Conservation (phyloP, 1,284 basidiomycete genomes). For the Ganoderma sinense region DNA sequence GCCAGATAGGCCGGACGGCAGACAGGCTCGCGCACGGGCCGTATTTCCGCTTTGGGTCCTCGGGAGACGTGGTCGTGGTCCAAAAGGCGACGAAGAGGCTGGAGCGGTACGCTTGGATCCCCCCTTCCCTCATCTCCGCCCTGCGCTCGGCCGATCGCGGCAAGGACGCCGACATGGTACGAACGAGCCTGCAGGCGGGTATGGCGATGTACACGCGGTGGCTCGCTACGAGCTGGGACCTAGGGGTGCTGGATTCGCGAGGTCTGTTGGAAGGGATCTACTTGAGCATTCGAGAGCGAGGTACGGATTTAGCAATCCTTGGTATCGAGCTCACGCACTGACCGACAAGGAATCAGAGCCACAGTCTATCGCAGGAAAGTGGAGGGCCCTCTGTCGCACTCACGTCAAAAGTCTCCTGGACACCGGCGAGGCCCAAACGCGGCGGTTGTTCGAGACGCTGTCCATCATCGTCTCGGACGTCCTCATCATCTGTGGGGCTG, state of each 20-base stretch:
- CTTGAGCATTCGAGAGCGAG: constrained; percentile 50
- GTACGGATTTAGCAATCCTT: constrained; percentile 41
- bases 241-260: constrained; percentile 48
- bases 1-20: constrained; percentile 57
- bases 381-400: constrained; percentile 58
- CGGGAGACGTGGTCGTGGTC: not conserved
- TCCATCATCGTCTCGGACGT: constrained; percentile 47
- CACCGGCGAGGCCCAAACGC: constrained; percentile 41
- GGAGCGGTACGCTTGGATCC: constrained; percentile 29
- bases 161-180: constrained; percentile 27
- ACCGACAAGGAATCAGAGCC: constrained; percentile 45
- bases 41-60: constrained; percentile 13
- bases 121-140: constrained; percentile 36
- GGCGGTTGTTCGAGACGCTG: constrained; percentile 44
- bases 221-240: constrained; percentile 60
- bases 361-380: constrained; percentile 58
- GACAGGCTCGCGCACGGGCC: constrained; percentile 51
- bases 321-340: not conserved
- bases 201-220: constrained; percentile 53
- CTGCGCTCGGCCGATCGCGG: constrained; percentile 44
- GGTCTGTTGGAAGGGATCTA: constrained; percentile 54
- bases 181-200: constrained; percentile 49
- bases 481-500: constrained; percentile 53
- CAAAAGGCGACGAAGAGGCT: constrained; percentile 14
- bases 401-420: constrained; percentile 47